phyloP scores from a whole-genome alignment of 768 basidiomycete genomes.

The Auricularia sp. region DNA sequence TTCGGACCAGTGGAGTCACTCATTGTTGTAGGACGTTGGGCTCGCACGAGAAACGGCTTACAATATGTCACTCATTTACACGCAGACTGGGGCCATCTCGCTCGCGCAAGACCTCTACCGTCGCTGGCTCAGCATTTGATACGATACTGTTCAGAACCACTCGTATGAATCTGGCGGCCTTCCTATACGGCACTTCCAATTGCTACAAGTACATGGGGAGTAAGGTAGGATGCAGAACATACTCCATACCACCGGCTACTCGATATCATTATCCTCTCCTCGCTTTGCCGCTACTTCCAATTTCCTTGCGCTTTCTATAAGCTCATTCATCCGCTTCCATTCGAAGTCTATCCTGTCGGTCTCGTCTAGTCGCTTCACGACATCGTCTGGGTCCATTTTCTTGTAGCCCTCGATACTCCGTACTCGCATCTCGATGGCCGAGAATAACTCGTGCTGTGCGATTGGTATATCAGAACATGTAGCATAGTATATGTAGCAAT shows the following conservation, averaged over 20 bases:
- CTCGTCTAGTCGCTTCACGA: conserved; percentile 74
- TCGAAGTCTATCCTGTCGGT: conserved; percentile 55
- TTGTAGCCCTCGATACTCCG: conserved; percentile 50
- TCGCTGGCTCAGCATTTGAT: conserved; percentile 70
- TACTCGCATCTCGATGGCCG: conserved; percentile 29
- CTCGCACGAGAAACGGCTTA: conserved; percentile 75
- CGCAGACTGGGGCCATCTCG: conserved; percentile 63
- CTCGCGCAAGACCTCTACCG: conserved; percentile 63
- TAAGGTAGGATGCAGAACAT: neutral
- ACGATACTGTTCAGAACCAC: neutral
- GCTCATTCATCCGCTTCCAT: conserved; percentile 58
- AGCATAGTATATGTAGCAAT: neutral
- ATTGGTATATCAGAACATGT: conserved; percentile 1
- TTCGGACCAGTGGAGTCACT: neutral
- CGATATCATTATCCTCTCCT: conserved; percentile 27
- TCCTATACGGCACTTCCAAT: neutral
- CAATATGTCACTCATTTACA: conserved; percentile 77
- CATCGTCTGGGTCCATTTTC: conserved; percentile 54
- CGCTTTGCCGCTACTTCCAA: conserved; percentile 44
- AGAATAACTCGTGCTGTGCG: conserved; percentile 55
- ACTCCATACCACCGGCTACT: neutral
- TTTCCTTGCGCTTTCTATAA: conserved; percentile 66
- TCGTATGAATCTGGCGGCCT: neutral
- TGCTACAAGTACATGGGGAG: neutral
- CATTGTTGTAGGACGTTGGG: conserved; percentile 32